Conservation (phyloP, 2,329 filamentous ascomycete genomes). For the Aureobasidium sp. region DNA sequence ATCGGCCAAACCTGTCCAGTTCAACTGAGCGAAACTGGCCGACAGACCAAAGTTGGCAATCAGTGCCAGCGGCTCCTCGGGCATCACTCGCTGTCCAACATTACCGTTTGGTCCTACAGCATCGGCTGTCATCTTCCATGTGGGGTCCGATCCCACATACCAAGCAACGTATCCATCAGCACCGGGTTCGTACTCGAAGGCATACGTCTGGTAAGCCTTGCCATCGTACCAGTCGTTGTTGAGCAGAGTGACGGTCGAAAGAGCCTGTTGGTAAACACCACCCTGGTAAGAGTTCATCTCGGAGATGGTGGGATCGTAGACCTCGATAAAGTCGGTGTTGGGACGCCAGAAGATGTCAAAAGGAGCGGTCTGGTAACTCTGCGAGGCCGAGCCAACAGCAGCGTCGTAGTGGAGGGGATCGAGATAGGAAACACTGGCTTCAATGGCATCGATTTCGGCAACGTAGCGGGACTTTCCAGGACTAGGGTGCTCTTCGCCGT, state of each 20-base stretch:
- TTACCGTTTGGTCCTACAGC: slow-evolving; percentile 63
- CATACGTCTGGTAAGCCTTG: slow-evolving; percentile 55
- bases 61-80: slow-evolving; percentile 60
- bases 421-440: slow-evolving; percentile 55
- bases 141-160: slow-evolving; percentile 59
- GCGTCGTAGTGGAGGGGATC: slow-evolving; percentile 40
- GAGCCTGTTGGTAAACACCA: slow-evolving; percentile 55
- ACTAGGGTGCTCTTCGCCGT: slow-evolving; percentile 56
- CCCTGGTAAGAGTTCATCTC: slow-evolving; percentile 55
- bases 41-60: slow-evolving; percentile 67
- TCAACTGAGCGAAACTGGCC: slow-evolving; percentile 55
- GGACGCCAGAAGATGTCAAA: slow-evolving; percentile 56
- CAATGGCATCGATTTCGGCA: slow-evolving; percentile 66
- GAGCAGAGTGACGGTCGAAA: slow-evolving; percentile 54
- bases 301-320: slow-evolving; percentile 55
- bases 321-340: slow-evolving; percentile 50
- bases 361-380: slow-evolving; percentile 61
- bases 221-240: slow-evolving; percentile 63
- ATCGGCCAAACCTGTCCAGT: slow-evolving; percentile 48
- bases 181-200: slow-evolving; percentile 58
- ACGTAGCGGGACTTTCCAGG: slow-evolving; percentile 59
- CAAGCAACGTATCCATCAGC: slow-evolving; percentile 56
- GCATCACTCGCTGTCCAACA: slow-evolving; percentile 57
- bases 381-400: slow-evolving; percentile 56
- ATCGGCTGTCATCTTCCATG: slow-evolving; percentile 55